A percentile compares a stretch with the other conserved stretches of the same genome.
phyloP scores from a whole-genome alignment of 148 eudicot genomes.

The Pouteria glomerata region DNA sequence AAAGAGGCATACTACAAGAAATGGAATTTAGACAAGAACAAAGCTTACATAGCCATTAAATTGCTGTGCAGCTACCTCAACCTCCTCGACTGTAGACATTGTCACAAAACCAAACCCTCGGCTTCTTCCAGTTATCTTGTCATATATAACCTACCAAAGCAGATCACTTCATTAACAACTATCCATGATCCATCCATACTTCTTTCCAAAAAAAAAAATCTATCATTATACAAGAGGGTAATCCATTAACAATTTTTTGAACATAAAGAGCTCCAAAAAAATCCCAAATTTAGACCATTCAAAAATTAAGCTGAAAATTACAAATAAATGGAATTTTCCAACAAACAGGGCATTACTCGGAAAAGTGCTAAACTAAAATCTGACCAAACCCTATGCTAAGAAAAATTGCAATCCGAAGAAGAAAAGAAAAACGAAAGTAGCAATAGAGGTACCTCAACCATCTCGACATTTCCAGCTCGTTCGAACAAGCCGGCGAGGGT shows the following conservation, averaged over 20 bases:
- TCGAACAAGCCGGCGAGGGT: conserved; percentile 73
- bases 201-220: background rate
- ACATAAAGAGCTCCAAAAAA: too few relatives aligned
- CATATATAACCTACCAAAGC: conserved; percentile 76
- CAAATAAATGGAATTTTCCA: background rate
- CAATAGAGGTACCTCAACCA: conserved; percentile 69
- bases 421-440: background rate
- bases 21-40: background rate
- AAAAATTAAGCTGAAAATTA: too few relatives aligned
- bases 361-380: background rate
- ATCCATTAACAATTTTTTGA: too few relatives aligned
- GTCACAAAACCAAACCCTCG: conserved; percentile 95
- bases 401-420: background rate
- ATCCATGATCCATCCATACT: background rate
- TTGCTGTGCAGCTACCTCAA: conserved; percentile 70
- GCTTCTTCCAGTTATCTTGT: conserved; percentile 83
- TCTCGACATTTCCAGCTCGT: conserved; percentile 69
- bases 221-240: background rate
- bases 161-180: background rate
- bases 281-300: background rate
- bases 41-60: conserved; percentile 85
- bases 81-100: conserved; percentile 84
- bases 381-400: background rate
- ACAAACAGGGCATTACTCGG: background rate
- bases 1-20: too few relatives aligned